Percentiles rank a stretch among this genome's conserved stretches.
phyloP scores from a whole-genome alignment of 2,329 filamentous ascomycete genomes.

The Ophiostoma sp. region DNA sequence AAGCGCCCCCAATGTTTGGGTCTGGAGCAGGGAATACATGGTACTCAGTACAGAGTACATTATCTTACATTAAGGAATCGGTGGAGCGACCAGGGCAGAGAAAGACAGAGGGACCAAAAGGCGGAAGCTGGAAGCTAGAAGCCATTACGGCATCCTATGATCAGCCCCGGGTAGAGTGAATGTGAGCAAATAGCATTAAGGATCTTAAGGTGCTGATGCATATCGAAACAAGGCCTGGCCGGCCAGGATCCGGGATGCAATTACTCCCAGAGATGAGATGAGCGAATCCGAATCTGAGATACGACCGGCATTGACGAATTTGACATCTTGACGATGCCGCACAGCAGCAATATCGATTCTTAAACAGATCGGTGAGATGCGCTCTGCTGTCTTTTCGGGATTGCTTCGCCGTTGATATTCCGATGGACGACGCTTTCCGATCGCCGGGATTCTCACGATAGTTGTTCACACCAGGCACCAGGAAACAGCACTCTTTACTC shows the following conservation, averaged over 20 bases:
- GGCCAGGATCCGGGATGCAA: not conserved
- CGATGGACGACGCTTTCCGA: not conserved
- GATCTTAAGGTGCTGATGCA: not conserved
- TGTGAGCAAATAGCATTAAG: not conserved
- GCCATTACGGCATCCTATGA: not conserved
- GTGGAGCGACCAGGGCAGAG: not conserved
- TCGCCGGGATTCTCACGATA: not conserved
- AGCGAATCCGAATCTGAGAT: too few species aligned
- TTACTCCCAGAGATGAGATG: too few species aligned
- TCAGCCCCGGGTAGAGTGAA: not conserved
- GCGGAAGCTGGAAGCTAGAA: not conserved
- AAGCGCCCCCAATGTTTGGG: conserved; percentile 2
- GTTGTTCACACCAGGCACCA: not conserved
- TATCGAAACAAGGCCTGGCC: not conserved
- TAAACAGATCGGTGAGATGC: not conserved
- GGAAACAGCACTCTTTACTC: not conserved
- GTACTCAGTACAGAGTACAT: not conserved
- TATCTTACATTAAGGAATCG: not conserved
- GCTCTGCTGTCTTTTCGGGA: not conserved
- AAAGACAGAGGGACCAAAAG: not conserved
- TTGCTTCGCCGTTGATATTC: not conserved
- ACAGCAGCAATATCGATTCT: too few species aligned
- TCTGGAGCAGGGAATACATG: not conserved
- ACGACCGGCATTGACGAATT: too few species aligned
- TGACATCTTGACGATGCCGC: too few species aligned